Conservation (phyloP, 2,329 filamentous ascomycete genomes). For the Raffaelea deltoideospora region DNA sequence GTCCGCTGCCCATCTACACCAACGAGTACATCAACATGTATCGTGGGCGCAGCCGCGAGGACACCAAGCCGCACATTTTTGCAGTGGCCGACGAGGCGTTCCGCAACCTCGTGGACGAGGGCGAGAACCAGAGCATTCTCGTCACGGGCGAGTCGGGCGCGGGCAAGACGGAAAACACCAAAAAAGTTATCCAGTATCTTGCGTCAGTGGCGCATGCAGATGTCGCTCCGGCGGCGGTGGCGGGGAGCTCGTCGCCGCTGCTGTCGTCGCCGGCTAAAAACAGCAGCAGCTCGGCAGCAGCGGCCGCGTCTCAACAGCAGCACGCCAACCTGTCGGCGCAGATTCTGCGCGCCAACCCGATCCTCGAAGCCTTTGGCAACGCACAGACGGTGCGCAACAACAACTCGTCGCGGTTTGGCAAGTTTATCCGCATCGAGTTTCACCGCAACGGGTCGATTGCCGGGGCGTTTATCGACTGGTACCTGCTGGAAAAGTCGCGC, state of each 20-base stretch:
- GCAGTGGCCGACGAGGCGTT: slow-evolving; percentile 97
- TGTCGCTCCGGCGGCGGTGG: no score
- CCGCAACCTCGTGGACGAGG: slow-evolving; percentile 86
- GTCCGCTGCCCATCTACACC: slow-evolving; percentile 82
- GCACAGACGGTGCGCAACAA: slow-evolving; percentile 96
- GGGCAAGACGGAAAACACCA: slow-evolving; percentile 97
- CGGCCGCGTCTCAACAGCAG: no score
- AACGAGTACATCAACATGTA: slow-evolving; percentile 99
- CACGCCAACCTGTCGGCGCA: slow-evolving; percentile 88
- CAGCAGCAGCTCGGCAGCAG: slow-evolving; percentile 23
- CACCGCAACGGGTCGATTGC: slow-evolving; percentile 75
- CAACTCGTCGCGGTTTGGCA: slow-evolving; percentile 95
- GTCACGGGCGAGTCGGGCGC: slow-evolving; percentile 97
- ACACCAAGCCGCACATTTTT: slow-evolving; percentile 94
- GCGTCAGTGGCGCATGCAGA: slow-evolving; percentile 86
- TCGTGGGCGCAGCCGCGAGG: slow-evolving; percentile 76
- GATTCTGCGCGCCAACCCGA: slow-evolving; percentile 89
- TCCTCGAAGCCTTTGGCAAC: slow-evolving; percentile 94
- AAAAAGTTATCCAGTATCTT: slow-evolving; percentile 98
- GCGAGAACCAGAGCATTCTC: slow-evolving; percentile 90
- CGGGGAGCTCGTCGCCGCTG: no score
- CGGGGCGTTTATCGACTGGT: slow-evolving; percentile 97
- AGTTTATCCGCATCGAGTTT: slow-evolving; percentile 97
- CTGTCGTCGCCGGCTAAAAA: slow-evolving; percentile 43
- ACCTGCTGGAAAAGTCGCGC: slow-evolving; percentile 92